A percentile compares a stretch with the other conserved stretches of the same genome.
Evolutionary conservation across 257 asterid genomes (phyloP).

Genomic region (Nemophila menziesii): DNA sequence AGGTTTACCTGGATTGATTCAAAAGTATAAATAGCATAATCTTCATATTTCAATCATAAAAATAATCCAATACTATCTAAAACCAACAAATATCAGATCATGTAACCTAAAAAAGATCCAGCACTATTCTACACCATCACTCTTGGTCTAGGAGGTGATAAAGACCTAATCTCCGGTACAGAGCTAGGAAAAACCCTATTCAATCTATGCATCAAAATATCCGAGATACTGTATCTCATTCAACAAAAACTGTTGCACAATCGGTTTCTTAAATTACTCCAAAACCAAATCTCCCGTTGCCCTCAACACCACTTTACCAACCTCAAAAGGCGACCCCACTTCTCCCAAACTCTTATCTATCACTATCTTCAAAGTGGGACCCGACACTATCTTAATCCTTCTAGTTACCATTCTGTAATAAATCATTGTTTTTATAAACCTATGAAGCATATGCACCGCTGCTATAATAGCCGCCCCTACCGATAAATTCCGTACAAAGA

Average conservation of each 20-base stretch:
- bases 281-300: slow-evolving; percentile 90
- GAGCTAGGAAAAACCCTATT: slow-evolving; percentile 80
- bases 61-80: slow-evolving; percentile 10
- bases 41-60: neutral
- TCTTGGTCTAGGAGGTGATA: slow-evolving; percentile 90
- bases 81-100: slow-evolving; percentile 6
- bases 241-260: slow-evolving; percentile 84
- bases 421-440: slow-evolving; percentile 91
- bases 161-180: slow-evolving; percentile 87
- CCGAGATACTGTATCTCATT: slow-evolving; percentile 96
- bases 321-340: slow-evolving; percentile 88
- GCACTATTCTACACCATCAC: slow-evolving; percentile 34
- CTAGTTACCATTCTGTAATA: slow-evolving; percentile 93
- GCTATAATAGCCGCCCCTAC: slow-evolving; percentile 96
- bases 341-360: slow-evolving; percentile 70
- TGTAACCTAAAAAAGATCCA: too few species aligned
- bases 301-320: slow-evolving; percentile 89
- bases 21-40: too few species aligned
- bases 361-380: slow-evolving; percentile 83
- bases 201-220: slow-evolving; percentile 92
- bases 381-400: slow-evolving; percentile 80
- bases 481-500: slow-evolving; percentile 85
- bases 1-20: too few species aligned
- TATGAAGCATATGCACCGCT: slow-evolving; percentile 89
- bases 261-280: slow-evolving; percentile 97